Evolutionary conservation across 495 filamentous ascomycete species (phyloP), one percentile per base, ranked within the genome.

Genomic region (Talaromyces proteolyticus): DNA sequence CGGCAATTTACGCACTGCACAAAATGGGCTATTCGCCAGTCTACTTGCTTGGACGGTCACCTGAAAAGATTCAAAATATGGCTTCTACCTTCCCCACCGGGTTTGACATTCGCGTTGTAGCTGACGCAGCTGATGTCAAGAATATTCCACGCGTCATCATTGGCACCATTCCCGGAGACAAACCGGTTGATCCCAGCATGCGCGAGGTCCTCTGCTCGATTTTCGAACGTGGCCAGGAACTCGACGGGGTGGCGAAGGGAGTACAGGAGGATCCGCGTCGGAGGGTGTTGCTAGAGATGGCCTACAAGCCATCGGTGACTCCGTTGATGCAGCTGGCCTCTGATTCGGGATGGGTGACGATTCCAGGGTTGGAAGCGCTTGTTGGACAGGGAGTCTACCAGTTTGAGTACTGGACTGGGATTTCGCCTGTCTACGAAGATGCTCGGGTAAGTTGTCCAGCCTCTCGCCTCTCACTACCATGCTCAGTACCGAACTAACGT

Each of bases 81-180:
- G 74, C 82, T 11, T 71, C 79, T 3, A 80, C 79, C 14, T 96
- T 97, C 77, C 86, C 88, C 0, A 62, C 69, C 7, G 79, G 78
- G 25, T 95, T 88, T 74, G 81, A 87, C 55, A 79, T 98, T 62
- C 75, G 75, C 19, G 59, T 84, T 22, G 68, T 94, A 24, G 73
- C 76, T 4, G 70, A 72, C 19, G 59, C 74, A 1, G 68, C 77
- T 19, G 75, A 69, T 2, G 49, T 85, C 3, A 59, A 75, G 1
- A 61, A 62, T 0, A 54, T 81, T 3, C 90, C 92, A 6, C 69
- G 60, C 19, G 84, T 95, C 2, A 87, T 91, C 11, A 84, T 97
- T 44, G 89, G 88, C 58, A 96, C 90, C 8, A 88, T 99, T 16
- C 94, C 93, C 0, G 94, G 88, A 0, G 90, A 95, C 60, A 81